Conservation (phyloP, 1,284 basidiomycete genomes). For the Gymnopus androsaceus region DNA sequence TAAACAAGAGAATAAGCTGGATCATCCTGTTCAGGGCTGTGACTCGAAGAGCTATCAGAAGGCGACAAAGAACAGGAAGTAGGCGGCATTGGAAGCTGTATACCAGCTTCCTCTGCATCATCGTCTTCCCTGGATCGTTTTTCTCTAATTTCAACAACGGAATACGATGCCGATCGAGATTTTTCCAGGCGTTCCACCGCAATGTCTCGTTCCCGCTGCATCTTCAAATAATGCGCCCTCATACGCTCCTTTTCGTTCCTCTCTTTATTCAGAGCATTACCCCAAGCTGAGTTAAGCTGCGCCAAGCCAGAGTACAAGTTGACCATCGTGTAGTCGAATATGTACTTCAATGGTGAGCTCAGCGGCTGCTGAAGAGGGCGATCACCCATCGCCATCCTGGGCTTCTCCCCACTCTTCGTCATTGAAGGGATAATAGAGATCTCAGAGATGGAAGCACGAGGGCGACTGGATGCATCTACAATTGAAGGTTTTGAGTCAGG, state of each 20-base stretch:
- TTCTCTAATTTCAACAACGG: background rate
- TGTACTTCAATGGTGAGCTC: background rate
- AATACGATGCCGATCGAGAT: background rate
- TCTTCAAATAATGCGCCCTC: constrained; percentile 8
- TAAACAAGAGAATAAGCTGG: background rate
- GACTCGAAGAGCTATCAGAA: background rate
- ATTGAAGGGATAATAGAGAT: background rate
- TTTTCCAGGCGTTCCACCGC: constrained; percentile 9
- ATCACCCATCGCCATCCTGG: background rate
- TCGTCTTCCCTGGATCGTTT: background rate
- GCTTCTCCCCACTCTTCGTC: background rate
- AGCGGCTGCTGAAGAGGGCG: background rate
- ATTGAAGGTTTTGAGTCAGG: background rate
- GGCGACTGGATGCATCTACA: background rate
- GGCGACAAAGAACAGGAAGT: background rate
- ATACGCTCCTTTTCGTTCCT: constrained; percentile 13
- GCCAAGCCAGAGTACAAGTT: constrained; percentile 5
- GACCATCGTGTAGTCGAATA: constrained; percentile 5
- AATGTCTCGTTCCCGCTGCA: constrained; percentile 15
- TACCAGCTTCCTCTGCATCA: background rate
- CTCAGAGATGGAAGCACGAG: background rate
- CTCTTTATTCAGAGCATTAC: constrained; percentile 5
- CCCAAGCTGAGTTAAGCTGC: constrained; percentile 13
- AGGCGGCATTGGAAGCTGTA: constrained; percentile 5
- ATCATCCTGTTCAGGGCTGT: background rate